Percentiles rank a stretch among this genome's conserved stretches.
These are phyloP conservation scores for Alternaria sp. DNA, from an alignment of 2,329 filamentous ascomycete genomes.

Conservation along the genomic window DNA sequence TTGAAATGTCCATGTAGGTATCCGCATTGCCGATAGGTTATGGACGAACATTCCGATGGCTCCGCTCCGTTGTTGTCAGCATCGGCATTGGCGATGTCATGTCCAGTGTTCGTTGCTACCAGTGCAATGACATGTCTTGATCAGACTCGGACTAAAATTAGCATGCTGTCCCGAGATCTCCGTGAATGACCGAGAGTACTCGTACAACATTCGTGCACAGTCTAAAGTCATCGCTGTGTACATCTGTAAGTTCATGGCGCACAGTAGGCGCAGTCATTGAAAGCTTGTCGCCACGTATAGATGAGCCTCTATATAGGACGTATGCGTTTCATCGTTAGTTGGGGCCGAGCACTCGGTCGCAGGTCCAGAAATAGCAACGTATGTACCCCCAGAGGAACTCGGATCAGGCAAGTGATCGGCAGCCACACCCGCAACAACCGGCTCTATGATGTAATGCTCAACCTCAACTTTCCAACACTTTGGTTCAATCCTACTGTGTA, in stretches of 20 bases:
- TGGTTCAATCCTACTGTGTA: background rate
- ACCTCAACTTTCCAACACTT: background rate
- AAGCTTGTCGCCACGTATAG: background rate
- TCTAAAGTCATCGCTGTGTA: background rate
- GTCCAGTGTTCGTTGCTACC: background rate
- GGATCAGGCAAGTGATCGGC: slow-evolving; percentile 2
- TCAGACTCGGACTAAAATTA: background rate
- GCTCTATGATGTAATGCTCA: slow-evolving; percentile 4
- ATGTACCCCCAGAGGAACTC: background rate
- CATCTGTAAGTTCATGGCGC: background rate
- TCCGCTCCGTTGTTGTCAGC: background rate
- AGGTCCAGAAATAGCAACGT: slow-evolving; percentile 2
- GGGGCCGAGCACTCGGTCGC: background rate
- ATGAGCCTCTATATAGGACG: background rate
- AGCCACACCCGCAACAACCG: slow-evolving; percentile 7
- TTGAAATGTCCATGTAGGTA: background rate
- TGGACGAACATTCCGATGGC: background rate
- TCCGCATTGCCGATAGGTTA: background rate
- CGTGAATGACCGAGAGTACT: background rate
- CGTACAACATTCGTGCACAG: background rate
- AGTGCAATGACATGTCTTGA: background rate
- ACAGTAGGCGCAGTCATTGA: background rate
- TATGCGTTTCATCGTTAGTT: background rate
- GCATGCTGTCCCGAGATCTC: background rate
- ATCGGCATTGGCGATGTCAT: background rate